Evolutionary conservation across 495 filamentous ascomycete species (phyloP).

Genomic region (Echria macrotheca): DNA sequence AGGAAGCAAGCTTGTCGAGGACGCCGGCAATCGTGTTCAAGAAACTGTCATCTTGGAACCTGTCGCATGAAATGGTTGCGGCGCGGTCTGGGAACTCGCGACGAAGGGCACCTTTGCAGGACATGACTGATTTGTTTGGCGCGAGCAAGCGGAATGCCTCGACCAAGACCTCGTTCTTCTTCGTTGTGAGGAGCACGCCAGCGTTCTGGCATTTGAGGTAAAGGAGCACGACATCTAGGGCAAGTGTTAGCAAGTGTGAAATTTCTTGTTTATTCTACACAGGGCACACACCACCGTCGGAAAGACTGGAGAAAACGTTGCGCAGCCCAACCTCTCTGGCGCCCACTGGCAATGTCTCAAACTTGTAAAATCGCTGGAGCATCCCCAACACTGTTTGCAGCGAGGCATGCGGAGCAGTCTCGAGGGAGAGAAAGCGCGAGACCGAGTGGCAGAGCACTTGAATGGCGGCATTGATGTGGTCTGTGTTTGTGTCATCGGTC

Average conservation of each 20-base stretch:
- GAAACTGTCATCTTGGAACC: slow-evolving; percentile 34
- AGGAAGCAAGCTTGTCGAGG: slow-evolving; percentile 37
- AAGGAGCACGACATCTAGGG: slow-evolving; percentile 17
- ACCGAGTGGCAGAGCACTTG: slow-evolving; percentile 16
- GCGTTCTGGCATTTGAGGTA: slow-evolving; percentile 58
- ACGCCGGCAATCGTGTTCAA: slow-evolving; percentile 34
- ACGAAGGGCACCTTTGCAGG: slow-evolving; percentile 43
- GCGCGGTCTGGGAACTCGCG: slow-evolving; percentile 52
- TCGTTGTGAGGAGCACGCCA: slow-evolving; percentile 44
- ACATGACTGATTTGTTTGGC: slow-evolving; percentile 39
- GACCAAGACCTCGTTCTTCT: slow-evolving; percentile 32
- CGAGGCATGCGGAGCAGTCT: neutral
- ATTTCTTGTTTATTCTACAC: neutral
- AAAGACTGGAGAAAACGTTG: neutral
- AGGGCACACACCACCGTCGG: slow-evolving; percentile 14
- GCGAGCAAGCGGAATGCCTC: slow-evolving; percentile 56
- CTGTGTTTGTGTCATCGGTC: slow-evolving; percentile 28
- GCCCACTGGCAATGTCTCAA: neutral
- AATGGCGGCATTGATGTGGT: slow-evolving; percentile 8
- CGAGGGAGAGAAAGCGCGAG: neutral
- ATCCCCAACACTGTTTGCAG: neutral
- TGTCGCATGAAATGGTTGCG: slow-evolving; percentile 29
- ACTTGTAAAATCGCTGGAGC: neutral
- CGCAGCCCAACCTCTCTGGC: neutral
- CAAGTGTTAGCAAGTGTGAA: slow-evolving; percentile 8